A percentile compares a stretch with the other conserved stretches of the same genome.
Evolutionary conservation across 2,329 filamentous ascomycete genomes (phyloP).

Genomic region (Microcera coccophila): DNA sequence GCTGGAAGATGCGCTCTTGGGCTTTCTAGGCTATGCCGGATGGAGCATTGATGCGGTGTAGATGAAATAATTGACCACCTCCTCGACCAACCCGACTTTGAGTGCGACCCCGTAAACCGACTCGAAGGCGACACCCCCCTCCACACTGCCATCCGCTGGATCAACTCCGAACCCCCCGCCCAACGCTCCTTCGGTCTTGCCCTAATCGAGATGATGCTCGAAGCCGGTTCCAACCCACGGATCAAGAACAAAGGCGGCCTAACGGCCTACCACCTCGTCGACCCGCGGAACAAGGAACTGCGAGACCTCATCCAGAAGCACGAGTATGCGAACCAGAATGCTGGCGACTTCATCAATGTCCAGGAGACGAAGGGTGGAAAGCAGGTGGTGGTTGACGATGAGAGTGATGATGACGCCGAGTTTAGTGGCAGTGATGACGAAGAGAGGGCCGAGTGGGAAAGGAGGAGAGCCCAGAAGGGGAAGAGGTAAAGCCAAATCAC

Average conservation of each 20-base stretch:
- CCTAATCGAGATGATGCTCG: conserved; percentile 75
- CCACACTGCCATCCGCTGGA: conserved; percentile 73
- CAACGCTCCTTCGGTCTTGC: conserved; percentile 62
- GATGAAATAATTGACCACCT: conserved; percentile 79
- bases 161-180: conserved; percentile 62
- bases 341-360: conserved; percentile 52
- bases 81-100: conserved; percentile 78
- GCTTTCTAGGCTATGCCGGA: too few species aligned
- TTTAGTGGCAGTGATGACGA: conserved; percentile 63
- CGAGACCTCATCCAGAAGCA: conserved; percentile 63
- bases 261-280: conserved; percentile 67
- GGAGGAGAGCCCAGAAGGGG: conserved; percentile 43
- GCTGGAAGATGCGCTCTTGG: too few species aligned
- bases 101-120: conserved; percentile 74
- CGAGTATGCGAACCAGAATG: conserved; percentile 60
- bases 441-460: conserved; percentile 59
- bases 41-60: too few species aligned
- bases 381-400: conserved; percentile 23
- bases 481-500: conserved; percentile 11
- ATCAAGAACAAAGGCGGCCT: conserved; percentile 68
- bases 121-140: conserved; percentile 73
- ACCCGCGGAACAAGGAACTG: conserved; percentile 63
- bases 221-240: conserved; percentile 63
- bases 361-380: conserved; percentile 17
- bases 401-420: conserved; percentile 54